Evolutionary conservation across 192 early-diverging fungal genomes (phyloP).

Genomic region (Gryganskiella cystojenkinii): DNA sequence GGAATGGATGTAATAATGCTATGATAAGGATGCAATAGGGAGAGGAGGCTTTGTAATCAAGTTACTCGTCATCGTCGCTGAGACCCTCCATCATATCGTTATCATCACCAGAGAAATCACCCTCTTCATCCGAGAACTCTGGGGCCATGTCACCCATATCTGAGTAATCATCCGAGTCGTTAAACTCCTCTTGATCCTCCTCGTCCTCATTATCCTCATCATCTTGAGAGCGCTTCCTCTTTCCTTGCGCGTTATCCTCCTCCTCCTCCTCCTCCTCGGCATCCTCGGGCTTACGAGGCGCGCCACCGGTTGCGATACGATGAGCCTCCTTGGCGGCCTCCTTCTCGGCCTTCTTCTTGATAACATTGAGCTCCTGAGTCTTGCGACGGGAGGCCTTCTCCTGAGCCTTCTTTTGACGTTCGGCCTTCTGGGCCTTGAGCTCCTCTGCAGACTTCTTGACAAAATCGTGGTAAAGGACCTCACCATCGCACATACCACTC

Average conservation of each 20-base stretch:
- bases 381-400: conserved; percentile 77
- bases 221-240: conserved; percentile 48
- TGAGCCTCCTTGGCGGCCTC: conserved; percentile 68
- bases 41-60: neutral
- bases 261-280: conserved; percentile 43
- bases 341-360: conserved; percentile 75
- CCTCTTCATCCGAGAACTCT: conserved; percentile 46
- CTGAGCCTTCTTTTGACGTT: conserved; percentile 67
- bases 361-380: conserved; percentile 88
- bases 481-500: conserved; percentile 88
- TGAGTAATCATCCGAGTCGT: conserved; percentile 49
- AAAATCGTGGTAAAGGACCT: conserved; percentile 91
- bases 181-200: conserved; percentile 26
- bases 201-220: conserved; percentile 44
- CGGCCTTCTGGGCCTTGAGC: conserved; percentile 69
- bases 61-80: conserved; percentile 37
- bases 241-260: conserved; percentile 27
- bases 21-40: conserved; percentile 1
- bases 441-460: conserved; percentile 81
- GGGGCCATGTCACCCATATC: conserved; percentile 51
- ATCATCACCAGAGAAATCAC: conserved; percentile 31
- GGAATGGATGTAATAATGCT: conserved; percentile 1
- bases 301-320: conserved; percentile 57
- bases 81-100: conserved; percentile 45
- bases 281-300: conserved; percentile 39